Conservation (phyloP, 1,284 basidiomycete genomes). For the Irpex sp. region DNA sequence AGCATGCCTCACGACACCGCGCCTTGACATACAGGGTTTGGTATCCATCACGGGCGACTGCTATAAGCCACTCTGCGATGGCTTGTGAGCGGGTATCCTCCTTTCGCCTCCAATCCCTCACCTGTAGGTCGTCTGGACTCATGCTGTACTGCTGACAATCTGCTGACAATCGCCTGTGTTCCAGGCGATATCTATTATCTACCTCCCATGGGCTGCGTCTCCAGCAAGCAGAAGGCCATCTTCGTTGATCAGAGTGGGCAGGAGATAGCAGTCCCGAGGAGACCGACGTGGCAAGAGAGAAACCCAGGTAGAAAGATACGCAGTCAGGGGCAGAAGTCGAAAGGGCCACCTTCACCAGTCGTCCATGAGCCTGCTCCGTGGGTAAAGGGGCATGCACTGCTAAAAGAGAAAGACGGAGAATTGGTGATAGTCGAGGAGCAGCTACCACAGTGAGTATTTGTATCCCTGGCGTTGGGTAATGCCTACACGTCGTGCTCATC, state of each 20-base stretch:
- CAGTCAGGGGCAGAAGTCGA: slow-evolving; percentile 9
- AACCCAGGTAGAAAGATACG: slow-evolving; percentile 12
- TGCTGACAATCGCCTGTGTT: too few relatives aligned
- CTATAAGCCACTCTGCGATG: too few relatives aligned
- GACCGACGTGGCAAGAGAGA: slow-evolving; percentile 9
- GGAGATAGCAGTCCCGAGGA: slow-evolving; percentile 8
- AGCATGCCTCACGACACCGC: too few relatives aligned
- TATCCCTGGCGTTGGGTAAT: background rate
- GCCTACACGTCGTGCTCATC: background rate
- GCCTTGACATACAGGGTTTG: too few relatives aligned
- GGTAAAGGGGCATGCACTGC: slow-evolving; percentile 25
- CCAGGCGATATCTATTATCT: too few relatives aligned
- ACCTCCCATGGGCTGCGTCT: slow-evolving; percentile 37
- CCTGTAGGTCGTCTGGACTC: too few relatives aligned
- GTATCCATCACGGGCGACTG: too few relatives aligned
- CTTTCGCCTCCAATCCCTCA: too few relatives aligned
- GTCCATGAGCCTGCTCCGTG: slow-evolving; percentile 30
- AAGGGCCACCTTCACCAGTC: slow-evolving; percentile 25
- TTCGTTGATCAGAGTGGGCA: slow-evolving; percentile 13
- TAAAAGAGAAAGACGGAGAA: slow-evolving; percentile 24
- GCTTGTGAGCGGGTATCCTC: too few relatives aligned
- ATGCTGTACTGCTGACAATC: too few relatives aligned
- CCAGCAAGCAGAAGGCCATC: slow-evolving; percentile 35
- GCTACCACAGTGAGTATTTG: background rate
- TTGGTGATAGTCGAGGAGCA: slow-evolving; percentile 6